Evolutionary conservation across 2,329 filamentous ascomycete genomes (phyloP), one percentile per base, ranked within the genome.

Genomic region (Microdochium bolleyi): DNA sequence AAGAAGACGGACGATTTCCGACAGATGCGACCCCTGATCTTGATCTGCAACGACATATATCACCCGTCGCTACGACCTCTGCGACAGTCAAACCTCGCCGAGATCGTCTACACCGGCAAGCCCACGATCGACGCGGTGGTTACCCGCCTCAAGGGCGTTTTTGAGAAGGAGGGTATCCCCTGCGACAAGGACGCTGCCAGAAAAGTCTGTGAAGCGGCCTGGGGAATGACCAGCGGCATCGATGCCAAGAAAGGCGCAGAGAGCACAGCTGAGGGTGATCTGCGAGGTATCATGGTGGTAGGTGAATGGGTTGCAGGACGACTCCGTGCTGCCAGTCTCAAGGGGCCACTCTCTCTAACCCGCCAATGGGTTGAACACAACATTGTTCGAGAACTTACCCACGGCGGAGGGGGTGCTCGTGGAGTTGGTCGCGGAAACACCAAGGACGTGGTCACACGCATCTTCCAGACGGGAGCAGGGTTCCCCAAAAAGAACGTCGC

Each of bases 1-100:
- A 89, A 82, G 68, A 92, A 90, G 65, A 86, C 85, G 0, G 92
- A 97, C 62, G 87, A 85, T 54, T 99, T 99, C 65, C 82, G 88
- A 44, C 79, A 96, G 56, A 81, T 95, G 70, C 80, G 94, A 48
- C 94, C 94, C 0, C 75, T 99, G 27, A 90, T 99, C 50, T 76
- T 99, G 49, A 94, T 99, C 60, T 99, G 94, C 74, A 99, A 99
- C 62, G 95, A 99, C 67, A 84, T 97, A 1, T 99, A 99, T 64
- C 91, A 96, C 60, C 85, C 92, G 3, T 89, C 92, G 21, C 77
- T 99, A 41, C 82, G 91, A 25, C 91, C 89, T 0, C 75, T 99
- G 8, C 84, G 94, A n/a, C 88, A 92, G 57, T 92, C 90, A 0
- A 83, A 77, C 5, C 72, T 94, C 50, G 94, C 92, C 0, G 94